phyloP scores from a whole-genome alignment of 257 asterid species.

The Scutellaria baicalensis region DNA sequence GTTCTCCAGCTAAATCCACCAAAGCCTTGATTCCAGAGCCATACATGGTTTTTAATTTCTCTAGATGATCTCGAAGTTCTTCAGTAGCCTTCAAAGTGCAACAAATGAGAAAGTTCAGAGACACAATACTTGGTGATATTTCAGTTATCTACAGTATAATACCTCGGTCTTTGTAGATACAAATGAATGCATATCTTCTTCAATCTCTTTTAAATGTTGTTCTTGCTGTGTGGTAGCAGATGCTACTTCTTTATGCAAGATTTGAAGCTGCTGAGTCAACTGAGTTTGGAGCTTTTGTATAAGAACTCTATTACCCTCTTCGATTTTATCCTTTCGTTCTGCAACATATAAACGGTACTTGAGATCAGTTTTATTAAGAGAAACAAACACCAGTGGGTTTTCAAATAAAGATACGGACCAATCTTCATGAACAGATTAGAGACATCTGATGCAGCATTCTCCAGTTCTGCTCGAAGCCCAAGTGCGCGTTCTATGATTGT shows the following conservation, averaged over 20 bases:
- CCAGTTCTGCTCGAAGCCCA: constrained; percentile 80
- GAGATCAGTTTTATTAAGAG: neutral
- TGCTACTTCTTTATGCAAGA: constrained; percentile 73
- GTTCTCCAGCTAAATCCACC: constrained; percentile 63
- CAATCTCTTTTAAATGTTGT: constrained; percentile 76
- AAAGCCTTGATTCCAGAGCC: constrained; percentile 67
- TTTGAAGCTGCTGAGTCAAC: constrained; percentile 79
- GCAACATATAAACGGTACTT: constrained; percentile 14
- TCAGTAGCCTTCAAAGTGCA: constrained; percentile 46
- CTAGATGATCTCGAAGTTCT: constrained; percentile 29
- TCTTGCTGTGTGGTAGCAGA: constrained; percentile 84
- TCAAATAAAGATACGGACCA: constrained; percentile 41
- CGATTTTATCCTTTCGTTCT: constrained; percentile 86
- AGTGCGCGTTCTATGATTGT: constrained; percentile 72
- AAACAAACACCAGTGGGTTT: neutral
- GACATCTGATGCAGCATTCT: constrained; percentile 75
- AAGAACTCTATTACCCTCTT: constrained; percentile 65
- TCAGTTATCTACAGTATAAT: constrained; percentile 1
- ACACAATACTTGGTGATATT: neutral
- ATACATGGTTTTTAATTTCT: constrained; percentile 54
- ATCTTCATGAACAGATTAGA: constrained; percentile 72
- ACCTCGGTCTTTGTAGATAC: constrained; percentile 85
- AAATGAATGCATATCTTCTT: constrained; percentile 90
- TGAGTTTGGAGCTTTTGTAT: constrained; percentile 72
- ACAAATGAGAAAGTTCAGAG: constrained; percentile 1